phyloP scores from a whole-genome alignment of 192 early-diverging fungal genomes.

The Mortierella antarctica region DNA sequence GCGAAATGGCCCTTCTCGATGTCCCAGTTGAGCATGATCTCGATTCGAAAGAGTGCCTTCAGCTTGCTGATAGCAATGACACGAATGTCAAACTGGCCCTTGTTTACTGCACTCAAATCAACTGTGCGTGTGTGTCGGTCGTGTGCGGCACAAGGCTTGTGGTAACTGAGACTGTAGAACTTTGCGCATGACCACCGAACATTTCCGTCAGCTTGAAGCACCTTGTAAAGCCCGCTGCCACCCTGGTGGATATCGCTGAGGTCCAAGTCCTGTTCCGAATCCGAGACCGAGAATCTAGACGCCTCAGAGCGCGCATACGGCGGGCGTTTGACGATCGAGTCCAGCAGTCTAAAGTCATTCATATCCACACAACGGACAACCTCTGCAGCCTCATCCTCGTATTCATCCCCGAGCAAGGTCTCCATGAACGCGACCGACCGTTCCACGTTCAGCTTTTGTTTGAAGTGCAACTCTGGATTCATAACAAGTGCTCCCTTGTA shows the following conservation, averaged over 20 bases:
- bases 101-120: neutral
- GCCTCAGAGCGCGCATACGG: constrained; percentile 20
- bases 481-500: neutral
- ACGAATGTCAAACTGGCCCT: constrained; percentile 7
- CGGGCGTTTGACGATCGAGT: constrained; percentile 26
- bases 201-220: neutral
- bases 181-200: constrained; percentile 35
- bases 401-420: constrained; percentile 28
- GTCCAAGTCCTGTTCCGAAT: neutral
- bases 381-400: constrained; percentile 29
- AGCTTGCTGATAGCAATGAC: constrained; percentile 23
- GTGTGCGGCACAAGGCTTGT: neutral
- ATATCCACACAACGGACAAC: constrained; percentile 9
- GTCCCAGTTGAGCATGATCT: constrained; percentile 34
- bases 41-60: constrained; percentile 21
- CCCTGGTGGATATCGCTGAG: constrained; percentile 5
- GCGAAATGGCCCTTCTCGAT: constrained; percentile 12
- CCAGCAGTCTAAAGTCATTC: constrained; percentile 38
- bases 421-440: constrained; percentile 45
- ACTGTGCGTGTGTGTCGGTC: constrained; percentile 14
- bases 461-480: constrained; percentile 27
- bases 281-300: neutral
- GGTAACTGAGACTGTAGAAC: constrained; percentile 14
- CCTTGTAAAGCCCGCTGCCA: constrained; percentile 26
- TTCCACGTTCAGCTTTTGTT: constrained; percentile 30